Percentiles rank a stretch among this genome's conserved stretches.
These are phyloP conservation scores for Podila verticillata DNA, from an alignment of 192 early-diverging fungal species.

Conservation along the genomic window DNA sequence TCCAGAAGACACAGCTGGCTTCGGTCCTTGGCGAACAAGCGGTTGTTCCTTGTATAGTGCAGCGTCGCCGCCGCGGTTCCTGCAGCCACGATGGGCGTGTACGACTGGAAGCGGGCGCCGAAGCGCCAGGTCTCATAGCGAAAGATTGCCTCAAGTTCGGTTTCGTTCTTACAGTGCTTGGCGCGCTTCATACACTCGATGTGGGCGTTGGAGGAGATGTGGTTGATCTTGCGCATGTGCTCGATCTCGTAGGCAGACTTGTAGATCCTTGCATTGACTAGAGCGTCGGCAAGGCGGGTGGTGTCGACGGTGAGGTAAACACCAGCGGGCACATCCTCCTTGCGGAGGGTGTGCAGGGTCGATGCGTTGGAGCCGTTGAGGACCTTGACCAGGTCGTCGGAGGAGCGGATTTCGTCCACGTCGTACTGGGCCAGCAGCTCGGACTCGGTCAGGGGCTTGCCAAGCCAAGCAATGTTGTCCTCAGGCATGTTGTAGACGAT, in stretches of 20 bases:
- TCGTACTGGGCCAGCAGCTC: conserved; percentile 71
- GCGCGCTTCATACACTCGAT: conserved; percentile 82
- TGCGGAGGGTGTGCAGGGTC: conserved; percentile 61
- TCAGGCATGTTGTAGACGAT: conserved; percentile 73
- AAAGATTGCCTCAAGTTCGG: conserved; percentile 83
- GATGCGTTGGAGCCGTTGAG: conserved; percentile 59
- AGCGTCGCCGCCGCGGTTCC: conserved; percentile 81
- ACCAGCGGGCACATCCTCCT: conserved; percentile 51
- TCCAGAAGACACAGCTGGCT: conserved; percentile 77
- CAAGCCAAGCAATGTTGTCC: conserved; percentile 86
- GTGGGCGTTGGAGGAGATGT: conserved; percentile 81
- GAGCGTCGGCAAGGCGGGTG: conserved; percentile 53
- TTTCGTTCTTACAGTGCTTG: conserved; percentile 69
- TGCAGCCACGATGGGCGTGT: conserved; percentile 85
- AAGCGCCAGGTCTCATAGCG: conserved; percentile 72
- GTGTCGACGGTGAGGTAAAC: conserved; percentile 36
- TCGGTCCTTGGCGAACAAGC: conserved; percentile 43
- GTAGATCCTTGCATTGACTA: conserved; percentile 84
- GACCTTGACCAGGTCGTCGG: conserved; percentile 60
- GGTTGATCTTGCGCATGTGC: conserved; percentile 79
- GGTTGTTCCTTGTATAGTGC: conserved; percentile 85
- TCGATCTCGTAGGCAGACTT: conserved; percentile 84
- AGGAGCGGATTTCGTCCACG: conserved; percentile 73
- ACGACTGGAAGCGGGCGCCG: conserved; percentile 80
- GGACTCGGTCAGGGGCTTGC: conserved; percentile 66